Conservation (phyloP, 345 rosid genomes). For the Fremontodendron californicum region DNA sequence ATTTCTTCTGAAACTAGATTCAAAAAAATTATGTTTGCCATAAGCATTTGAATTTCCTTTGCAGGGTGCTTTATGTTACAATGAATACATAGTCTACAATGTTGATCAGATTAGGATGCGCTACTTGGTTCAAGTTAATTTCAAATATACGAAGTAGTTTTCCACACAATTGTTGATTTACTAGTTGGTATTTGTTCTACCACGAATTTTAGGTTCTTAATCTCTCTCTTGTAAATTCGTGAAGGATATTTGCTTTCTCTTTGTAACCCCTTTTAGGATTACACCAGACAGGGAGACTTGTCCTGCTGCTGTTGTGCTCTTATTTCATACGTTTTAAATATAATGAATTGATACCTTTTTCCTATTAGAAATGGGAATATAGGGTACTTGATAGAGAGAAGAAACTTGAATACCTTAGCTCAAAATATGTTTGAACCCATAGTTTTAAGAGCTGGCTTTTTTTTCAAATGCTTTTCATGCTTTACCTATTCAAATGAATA, state of each 20-base stretch:
- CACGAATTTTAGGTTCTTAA: not conserved
- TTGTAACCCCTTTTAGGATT: not conserved
- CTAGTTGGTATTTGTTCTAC: too few species aligned
- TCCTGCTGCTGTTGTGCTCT: not conserved
- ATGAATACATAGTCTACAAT: constrained; percentile 81
- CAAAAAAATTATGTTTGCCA: not conserved
- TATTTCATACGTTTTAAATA: not conserved
- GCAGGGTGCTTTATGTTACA: constrained; percentile 69
- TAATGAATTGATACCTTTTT: not conserved
- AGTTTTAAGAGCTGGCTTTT: not conserved
- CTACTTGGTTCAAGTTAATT: constrained; percentile 70
- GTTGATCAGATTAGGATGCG: constrained; percentile 83
- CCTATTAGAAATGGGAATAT: not conserved
- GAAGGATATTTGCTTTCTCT: not conserved
- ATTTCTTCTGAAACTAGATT: not conserved
- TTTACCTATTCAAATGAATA: not conserved
- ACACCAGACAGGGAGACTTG: not conserved
- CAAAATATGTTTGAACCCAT: not conserved
- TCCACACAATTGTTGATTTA: not conserved
- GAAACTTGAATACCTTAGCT: not conserved
- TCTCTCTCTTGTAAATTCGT: not conserved
- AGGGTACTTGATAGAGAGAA: not conserved
- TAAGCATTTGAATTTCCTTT: constrained; percentile 18
- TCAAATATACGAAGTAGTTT: constrained; percentile 27
- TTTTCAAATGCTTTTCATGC: too few species aligned